phyloP scores from a whole-genome alignment of 148 eudicot genomes.

The Amaranthus palmeri region DNA sequence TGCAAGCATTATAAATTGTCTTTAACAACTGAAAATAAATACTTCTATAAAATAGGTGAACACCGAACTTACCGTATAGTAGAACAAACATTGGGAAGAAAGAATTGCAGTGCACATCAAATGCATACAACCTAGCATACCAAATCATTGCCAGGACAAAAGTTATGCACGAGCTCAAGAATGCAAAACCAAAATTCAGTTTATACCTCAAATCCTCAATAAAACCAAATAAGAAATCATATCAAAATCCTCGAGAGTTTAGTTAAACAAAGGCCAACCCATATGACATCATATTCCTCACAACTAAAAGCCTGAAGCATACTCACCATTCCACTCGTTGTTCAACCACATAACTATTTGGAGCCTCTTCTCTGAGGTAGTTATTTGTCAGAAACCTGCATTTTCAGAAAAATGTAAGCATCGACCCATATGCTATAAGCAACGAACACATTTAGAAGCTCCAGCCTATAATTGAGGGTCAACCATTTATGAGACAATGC shows the following conservation, averaged over 20 bases:
- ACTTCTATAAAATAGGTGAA: neutral
- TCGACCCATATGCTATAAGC: neutral
- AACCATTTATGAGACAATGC: too few species aligned
- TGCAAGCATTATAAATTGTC: conserved; percentile 1
- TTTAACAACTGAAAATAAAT: neutral
- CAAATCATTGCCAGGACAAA: conserved; percentile 15
- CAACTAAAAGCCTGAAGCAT: conserved; percentile 10
- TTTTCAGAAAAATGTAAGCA: conserved; percentile 3
- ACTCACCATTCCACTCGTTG: conserved; percentile 99
- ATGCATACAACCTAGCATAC: conserved; percentile 81
- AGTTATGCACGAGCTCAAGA: neutral
- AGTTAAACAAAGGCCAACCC: neutral
- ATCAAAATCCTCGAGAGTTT: neutral
- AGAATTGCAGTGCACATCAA: conserved; percentile 99
- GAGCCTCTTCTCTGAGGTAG: conserved; percentile 94
- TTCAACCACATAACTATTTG: conserved; percentile 90
- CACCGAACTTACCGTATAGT: conserved; percentile 64
- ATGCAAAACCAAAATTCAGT: neutral
- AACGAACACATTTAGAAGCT: neutral
- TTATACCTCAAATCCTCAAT: neutral
- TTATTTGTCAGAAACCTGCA: conserved; percentile 89
- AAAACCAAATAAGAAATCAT: neutral
- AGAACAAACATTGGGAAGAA: conserved; percentile 91
- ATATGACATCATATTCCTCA: neutral
- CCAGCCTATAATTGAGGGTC: neutral